Evolutionary conservation across 257 asterid genomes (phyloP), one percentile per base, ranked within the genome.

Genomic region (Ehretia macrophylla): DNA sequence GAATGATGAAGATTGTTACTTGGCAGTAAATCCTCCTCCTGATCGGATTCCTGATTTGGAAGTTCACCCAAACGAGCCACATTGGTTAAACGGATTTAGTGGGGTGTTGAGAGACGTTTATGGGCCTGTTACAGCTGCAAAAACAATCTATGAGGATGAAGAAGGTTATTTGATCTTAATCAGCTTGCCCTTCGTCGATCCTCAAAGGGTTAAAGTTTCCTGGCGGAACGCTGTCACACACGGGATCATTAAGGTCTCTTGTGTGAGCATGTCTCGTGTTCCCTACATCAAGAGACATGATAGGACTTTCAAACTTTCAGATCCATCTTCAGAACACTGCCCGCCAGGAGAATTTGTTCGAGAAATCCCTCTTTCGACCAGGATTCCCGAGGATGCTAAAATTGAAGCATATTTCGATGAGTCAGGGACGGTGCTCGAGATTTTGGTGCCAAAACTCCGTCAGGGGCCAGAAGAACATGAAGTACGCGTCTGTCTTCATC

Each of bases 331-430:
- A 0, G 95, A 86, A 72, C 95, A 86, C 72, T 84, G 93, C 68
- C 95, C 95, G 0, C 81, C 94, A 0, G 93, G 93, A n/a, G 95
- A 86, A 55, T 86, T 86, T 40, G 83, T 81, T 0, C 54, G 95
- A 42, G 90, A 86, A 48, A 80, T 86, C 14, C 83, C 75, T n/a
- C 94, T 86, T 5, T 68, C 88, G 8, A 84, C 90, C 54, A 78
- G 95, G 14, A 86, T 86, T 9, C 95, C 95, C 0, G 93, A 86
- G 70, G 89, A 81, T 32, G 95, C 90, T 6, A 80, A 79, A 32
- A 84, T 86, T 0, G 93, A 86, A 72, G 90, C 95, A 0, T 84
- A 84, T 38, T 84, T 75, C n/a, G 95, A 84, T 19, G 89, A 84
- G 19, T 73, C 79, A 14, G 95, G 94, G 52, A 76, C 87, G 0